Base-by-base conservation (phyloP, 805 yeast genomes). In the Clavispora carvajalis region DNA sequence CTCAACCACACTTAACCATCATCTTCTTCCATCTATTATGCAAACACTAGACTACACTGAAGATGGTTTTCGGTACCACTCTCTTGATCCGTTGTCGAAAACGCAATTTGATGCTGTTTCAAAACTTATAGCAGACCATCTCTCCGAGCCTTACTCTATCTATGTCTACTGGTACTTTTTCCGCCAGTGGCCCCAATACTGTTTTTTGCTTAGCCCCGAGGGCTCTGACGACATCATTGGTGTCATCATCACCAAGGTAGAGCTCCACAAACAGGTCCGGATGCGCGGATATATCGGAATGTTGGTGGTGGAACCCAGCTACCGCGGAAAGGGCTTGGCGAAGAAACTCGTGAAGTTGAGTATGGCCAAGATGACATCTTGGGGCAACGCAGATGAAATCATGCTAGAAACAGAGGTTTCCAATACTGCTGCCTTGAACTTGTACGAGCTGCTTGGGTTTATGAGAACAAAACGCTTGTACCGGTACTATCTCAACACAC, bases 251-350 rank as follows among this genome's bases (percentile, higher is more conserved):
- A 81, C 95, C 38, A 87, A 89, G 53, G 77, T 80, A 10, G 95
- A 85, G 47, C 68, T 76, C 1, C 97, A 91, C 61, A 72, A 91
- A 44, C 71, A 74, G 17, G 81, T 77, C 9, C 70, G 96, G 44
- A 57, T 71, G 50, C 72, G 99, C 45, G 99, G 99, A 0, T 93
- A 93, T 55, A 90, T 93, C 22, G 99, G 97, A 2, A 93, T 93
- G 99, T 65, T 93, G 40, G 96, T 95, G 0, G 95, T 91, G 10
- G 80, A 81, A 37, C 78, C 79, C 28, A 57, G 63, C 12, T 80
- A 73, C 57, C 68, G 99, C 40, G 90, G 95, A 3, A 67, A 65
- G 33, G 96, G 96, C 1, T 83, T 90, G 35, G 97, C 97, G 3
- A 82, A 82, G 49, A 65, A 67, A 34, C 70, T 93, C 37, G 89